phyloP scores from a whole-genome alignment of 495 filamentous ascomycete genomes.

The Bacidia gigantensis region DNA sequence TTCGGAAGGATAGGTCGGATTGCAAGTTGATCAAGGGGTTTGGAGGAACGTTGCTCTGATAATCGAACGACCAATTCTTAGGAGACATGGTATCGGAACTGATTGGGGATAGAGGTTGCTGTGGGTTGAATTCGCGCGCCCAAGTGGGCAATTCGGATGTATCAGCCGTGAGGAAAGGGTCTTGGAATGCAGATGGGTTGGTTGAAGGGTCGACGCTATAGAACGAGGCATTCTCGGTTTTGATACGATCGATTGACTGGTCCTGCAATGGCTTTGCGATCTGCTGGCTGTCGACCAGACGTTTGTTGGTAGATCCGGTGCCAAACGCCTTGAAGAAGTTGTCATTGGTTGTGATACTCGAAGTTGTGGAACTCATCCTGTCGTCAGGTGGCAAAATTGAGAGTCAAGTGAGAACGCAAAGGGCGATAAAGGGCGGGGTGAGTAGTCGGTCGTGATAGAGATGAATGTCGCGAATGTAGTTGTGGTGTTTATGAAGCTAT shows the following conservation, averaged over 20 bases:
- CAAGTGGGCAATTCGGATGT: constrained; percentile 2
- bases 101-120: constrained; percentile 9
- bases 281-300: constrained; percentile 3
- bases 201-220: constrained; percentile 13
- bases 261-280: background rate
- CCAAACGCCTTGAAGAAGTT: constrained; percentile 9
- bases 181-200: constrained; percentile 5
- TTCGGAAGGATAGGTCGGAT: constrained; percentile 5
- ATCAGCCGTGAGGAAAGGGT: constrained; percentile 1
- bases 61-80: constrained; percentile 10
- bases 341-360: background rate
- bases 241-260: background rate
- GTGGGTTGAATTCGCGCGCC: constrained; percentile 4
- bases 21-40: constrained; percentile 12
- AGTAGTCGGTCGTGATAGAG: background rate
- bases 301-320: background rate
- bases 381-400: background rate
- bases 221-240: constrained; percentile 8
- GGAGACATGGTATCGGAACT: constrained; percentile 11
- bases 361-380: background rate
- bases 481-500: background rate
- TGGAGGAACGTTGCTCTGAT: constrained; percentile 2
- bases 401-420: too few relatives aligned
- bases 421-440: too few relatives aligned
- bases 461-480: background rate